Percentiles rank a stretch among this genome's conserved stretches.
These are phyloP conservation scores for Paramecium tetraurelia DNA, from an alignment of 73 alveolate species.

Conservation along the genomic window DNA sequence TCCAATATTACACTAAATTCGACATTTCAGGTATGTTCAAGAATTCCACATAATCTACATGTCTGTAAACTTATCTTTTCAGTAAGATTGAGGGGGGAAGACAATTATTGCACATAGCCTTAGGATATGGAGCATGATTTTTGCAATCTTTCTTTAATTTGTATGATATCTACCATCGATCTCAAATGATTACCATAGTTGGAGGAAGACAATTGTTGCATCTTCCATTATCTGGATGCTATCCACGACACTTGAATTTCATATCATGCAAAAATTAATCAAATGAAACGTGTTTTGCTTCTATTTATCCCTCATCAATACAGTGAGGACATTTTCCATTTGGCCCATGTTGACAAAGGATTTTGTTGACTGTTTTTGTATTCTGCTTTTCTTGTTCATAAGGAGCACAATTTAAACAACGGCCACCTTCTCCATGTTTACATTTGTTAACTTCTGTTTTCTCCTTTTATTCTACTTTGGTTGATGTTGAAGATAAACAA, in stretches of 20 bases:
- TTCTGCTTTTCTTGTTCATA: slow-evolving; percentile 42
- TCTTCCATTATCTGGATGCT: slow-evolving; percentile 88
- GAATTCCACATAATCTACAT: slow-evolving; percentile 96
- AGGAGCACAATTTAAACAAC: slow-evolving; percentile 69
- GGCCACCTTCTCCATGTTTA: slow-evolving; percentile 80
- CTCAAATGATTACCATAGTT: slow-evolving; percentile 44
- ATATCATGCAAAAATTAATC: slow-evolving; percentile 89
- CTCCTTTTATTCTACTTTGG: neutral
- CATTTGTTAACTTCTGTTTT: slow-evolving; percentile 49
- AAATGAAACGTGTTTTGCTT: slow-evolving; percentile 94
- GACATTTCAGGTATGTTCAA: slow-evolving; percentile 93
- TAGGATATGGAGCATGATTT: slow-evolving; percentile 97
- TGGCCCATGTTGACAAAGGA: slow-evolving; percentile 83
- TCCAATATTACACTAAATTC: slow-evolving; percentile 92
- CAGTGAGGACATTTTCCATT: slow-evolving; percentile 93
- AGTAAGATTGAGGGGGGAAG: slow-evolving; percentile 96
- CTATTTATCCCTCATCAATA: slow-evolving; percentile 78
- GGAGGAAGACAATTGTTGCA: slow-evolving; percentile 97
- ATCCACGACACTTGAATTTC: slow-evolving; percentile 91
- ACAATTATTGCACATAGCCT: slow-evolving; percentile 96
- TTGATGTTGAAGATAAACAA: neutral
- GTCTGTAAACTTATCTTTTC: slow-evolving; percentile 94
- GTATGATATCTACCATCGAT: slow-evolving; percentile 67
- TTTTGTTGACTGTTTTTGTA: slow-evolving; percentile 20
- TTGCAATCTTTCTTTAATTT: slow-evolving; percentile 89